Base-by-base conservation (phyloP, 805 yeast species). In the Yarrowia osloensis region DNA sequence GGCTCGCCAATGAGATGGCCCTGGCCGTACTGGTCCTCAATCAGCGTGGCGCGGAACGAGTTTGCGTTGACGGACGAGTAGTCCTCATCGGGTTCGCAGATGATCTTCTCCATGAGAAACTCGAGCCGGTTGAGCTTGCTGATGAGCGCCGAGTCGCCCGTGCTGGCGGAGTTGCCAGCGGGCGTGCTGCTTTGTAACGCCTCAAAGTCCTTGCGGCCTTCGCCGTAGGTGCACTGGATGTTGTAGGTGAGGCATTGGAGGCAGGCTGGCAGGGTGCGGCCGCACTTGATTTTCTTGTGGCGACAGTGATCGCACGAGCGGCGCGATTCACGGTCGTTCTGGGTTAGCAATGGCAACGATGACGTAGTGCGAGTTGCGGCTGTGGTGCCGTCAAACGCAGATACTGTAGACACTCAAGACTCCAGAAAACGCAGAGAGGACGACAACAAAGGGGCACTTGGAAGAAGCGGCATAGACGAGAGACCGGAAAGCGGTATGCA, bases 281-380 rank as follows among this genome's bases (percentile, higher is more conserved):
- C 61, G 12, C 61, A 54, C 9, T 54, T 54, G 61, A 54, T 54
- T 24, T 54, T 54, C 22, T 54, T 54, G 44, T 54, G 61, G 22
- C 61, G 42, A n/a, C 61, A 54, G 31, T 54, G 61, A n/a, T 54
- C 61, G 61, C 61, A 54, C 33, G 61, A 54, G 7, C 61, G 61
- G 44, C 61, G 61, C 1, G 61, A 54, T n/a, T 54, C 61, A 11
- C 61, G 61, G 31, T 54, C 61, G 61, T 54, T 54, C 61, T 54
- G 61, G n/a, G 61, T 54, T 54, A 54, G 44, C 19, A 12, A 31
- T 4, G 29, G 29, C 7, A 28, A 28, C 7, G 29, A 28, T 7
- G 29, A 28, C 29, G 29, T n/a, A n/a, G n/a, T n/a, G n/a, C n/a
- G n/a, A n/a, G n/a, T n/a, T n/a, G n/a, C n/a, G n/a, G n/a, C n/a